Conservation (phyloP, 2,329 filamentous ascomycete species). For the Trichoderma sp. region DNA sequence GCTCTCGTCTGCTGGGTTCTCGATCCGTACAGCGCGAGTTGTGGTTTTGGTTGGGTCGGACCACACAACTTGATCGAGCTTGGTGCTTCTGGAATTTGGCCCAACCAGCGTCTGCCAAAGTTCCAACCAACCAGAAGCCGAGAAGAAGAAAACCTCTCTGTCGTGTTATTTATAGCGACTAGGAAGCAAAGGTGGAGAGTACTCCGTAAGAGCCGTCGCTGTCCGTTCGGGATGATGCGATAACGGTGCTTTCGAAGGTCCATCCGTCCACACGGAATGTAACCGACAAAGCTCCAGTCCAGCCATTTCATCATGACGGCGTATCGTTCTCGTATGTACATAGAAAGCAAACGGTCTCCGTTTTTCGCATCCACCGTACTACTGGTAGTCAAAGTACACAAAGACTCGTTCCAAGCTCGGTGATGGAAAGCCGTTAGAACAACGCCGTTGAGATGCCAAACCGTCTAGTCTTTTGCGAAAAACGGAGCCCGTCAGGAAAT, state of each 20-base stretch:
- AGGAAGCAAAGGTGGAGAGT: neutral
- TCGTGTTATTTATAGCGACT: conserved; percentile 15
- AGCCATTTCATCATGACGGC: neutral
- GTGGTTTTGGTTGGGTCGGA: neutral
- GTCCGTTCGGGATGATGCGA: neutral
- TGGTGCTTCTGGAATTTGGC: neutral
- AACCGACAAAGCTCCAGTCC: neutral
- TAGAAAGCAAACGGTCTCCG: neutral
- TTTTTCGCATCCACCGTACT: neutral
- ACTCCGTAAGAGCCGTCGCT: neutral
- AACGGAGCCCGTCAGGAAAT: neutral
- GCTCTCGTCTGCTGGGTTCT: neutral
- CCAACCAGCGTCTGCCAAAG: neutral
- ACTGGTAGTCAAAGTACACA: neutral
- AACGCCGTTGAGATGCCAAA: neutral
- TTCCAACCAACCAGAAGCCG: neutral
- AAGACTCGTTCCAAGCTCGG: neutral
- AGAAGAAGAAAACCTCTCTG: neutral
- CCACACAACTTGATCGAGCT: neutral
- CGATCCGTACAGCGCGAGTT: neutral
- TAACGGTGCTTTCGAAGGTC: neutral
- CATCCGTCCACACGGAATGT: neutral
- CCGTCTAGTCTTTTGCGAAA: neutral
- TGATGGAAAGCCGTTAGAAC: neutral
- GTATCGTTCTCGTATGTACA: neutral